These are phyloP conservation scores for Dactylellina drechsleri DNA, from an alignment of 2,329 filamentous ascomycete genomes.

Conservation along the genomic window DNA sequence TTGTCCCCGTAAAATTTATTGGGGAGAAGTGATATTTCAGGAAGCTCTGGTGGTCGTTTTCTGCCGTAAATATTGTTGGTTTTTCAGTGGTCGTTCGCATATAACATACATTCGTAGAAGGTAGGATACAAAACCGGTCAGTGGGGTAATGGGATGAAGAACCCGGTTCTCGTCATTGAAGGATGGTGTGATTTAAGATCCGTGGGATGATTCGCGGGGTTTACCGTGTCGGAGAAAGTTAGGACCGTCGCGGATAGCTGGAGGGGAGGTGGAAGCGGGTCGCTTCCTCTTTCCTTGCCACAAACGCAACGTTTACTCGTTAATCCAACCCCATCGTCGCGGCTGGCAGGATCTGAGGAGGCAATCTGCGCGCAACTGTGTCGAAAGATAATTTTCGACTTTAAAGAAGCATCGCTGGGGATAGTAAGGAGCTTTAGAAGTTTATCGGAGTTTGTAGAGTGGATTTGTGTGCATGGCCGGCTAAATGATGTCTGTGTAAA, in stretches of 20 bases:
- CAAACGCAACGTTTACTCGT: constrained; percentile 24
- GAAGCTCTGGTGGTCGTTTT: constrained; percentile 36
- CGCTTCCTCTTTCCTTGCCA: constrained; percentile 40
- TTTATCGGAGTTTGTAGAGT: constrained; percentile 35
- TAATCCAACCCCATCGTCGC: constrained; percentile 21
- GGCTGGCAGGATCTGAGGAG: constrained; percentile 8
- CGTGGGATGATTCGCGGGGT: constrained; percentile 33
- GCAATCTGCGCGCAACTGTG: constrained; percentile 17
- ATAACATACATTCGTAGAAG: constrained; percentile 52
- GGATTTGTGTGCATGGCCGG: constrained; percentile 9
- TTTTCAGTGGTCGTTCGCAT: constrained; percentile 38
- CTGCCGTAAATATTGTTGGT: constrained; percentile 46
- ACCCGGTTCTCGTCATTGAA: constrained; percentile 14
- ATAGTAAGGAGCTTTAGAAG: constrained; percentile 6
- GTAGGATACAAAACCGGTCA: constrained; percentile 28
- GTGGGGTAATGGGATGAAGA: constrained; percentile 34
- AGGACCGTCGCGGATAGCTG: constrained; percentile 42
- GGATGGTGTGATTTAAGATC: constrained; percentile 44
- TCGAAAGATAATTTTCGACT: constrained; percentile 9
- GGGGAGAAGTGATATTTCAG: constrained; percentile 36
- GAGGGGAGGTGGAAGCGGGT: constrained; percentile 27
- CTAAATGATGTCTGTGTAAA: constrained; percentile 7
- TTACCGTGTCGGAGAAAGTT: constrained; percentile 31
- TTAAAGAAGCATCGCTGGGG: constrained; percentile 8
- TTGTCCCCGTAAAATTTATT: constrained; percentile 19